Percentiles rank a stretch among this genome's conserved stretches.
Conservation (phyloP, 2,329 filamentous ascomycete species). For the Diplodia mutila region DNA sequence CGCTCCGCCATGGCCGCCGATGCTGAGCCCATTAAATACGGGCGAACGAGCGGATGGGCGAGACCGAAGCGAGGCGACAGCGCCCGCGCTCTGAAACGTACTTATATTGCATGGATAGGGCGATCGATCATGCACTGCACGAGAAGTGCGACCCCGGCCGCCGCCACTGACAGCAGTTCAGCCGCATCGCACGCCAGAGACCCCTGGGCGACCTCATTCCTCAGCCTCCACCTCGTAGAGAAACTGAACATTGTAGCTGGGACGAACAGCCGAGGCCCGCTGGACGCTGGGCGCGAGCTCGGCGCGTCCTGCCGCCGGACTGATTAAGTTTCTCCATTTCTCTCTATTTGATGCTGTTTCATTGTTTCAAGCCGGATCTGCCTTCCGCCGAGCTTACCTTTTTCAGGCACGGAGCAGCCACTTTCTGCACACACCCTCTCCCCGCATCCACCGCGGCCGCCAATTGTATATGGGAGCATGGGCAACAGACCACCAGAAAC, state of each 20-base stretch:
- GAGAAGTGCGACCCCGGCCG: background rate
- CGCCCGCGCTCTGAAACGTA: constrained; percentile 9
- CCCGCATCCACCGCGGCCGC: constrained; percentile 7
- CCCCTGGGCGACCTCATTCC: background rate
- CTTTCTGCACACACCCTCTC: constrained; percentile 8
- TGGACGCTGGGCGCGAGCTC: background rate
- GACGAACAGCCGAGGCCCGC: background rate
- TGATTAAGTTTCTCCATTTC: background rate
- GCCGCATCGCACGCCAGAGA: background rate
- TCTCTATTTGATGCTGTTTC: constrained; percentile 16
- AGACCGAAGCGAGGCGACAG: background rate
- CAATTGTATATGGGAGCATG: background rate
- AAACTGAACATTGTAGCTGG: background rate
- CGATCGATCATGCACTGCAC: constrained; percentile 9
- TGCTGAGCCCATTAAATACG: background rate
- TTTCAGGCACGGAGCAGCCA: constrained; percentile 20
- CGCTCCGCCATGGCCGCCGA: background rate
- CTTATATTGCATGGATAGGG: constrained; percentile 8
- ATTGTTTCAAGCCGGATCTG: constrained; percentile 21
- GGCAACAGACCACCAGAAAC: background rate
- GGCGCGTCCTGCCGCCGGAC: background rate
- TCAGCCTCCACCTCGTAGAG: too few species aligned
- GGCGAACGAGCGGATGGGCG: background rate
- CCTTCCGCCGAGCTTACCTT: constrained; percentile 14
- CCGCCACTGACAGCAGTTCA: background rate